Conservation (phyloP, 495 filamentous ascomycete species). For the Penicillium parvum region DNA sequence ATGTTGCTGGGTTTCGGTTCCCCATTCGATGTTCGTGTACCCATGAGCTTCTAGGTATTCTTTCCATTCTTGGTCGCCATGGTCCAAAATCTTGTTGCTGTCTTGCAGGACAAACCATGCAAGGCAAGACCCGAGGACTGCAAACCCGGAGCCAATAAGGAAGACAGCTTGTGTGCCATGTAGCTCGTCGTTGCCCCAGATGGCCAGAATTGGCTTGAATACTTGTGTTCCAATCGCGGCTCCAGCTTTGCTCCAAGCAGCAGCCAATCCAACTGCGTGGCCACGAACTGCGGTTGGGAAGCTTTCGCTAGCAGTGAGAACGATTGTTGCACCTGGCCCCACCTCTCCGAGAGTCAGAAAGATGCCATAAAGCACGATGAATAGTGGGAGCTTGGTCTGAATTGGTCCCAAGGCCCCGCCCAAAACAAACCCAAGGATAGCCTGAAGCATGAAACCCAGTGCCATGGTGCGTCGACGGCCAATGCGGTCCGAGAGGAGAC, state of each 20-base stretch:
- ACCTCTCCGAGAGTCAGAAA: slow-evolving; percentile 73
- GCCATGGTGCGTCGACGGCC: slow-evolving; percentile 65
- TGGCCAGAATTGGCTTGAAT: slow-evolving; percentile 42
- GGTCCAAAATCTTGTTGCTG: slow-evolving; percentile 19
- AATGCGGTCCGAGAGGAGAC: slow-evolving; percentile 59
- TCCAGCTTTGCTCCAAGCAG: slow-evolving; percentile 72
- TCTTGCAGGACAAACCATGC: slow-evolving; percentile 29
- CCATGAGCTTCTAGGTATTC: slow-evolving; percentile 21
- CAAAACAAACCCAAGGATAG: slow-evolving; percentile 68
- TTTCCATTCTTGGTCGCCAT: slow-evolving; percentile 26
- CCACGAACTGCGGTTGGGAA: slow-evolving; percentile 73
- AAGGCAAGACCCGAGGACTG: slow-evolving; percentile 17
- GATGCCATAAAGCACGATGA: slow-evolving; percentile 64
- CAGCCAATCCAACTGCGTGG: slow-evolving; percentile 77
- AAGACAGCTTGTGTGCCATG: slow-evolving; percentile 27
- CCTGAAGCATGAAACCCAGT: slow-evolving; percentile 56
- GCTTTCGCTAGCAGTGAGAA: slow-evolving; percentile 52
- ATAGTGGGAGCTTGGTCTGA: slow-evolving; percentile 56
- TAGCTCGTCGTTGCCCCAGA: slow-evolving; percentile 20
- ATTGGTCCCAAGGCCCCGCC: slow-evolving; percentile 56
- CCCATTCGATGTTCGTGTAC: slow-evolving; percentile 24
- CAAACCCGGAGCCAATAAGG: slow-evolving; percentile 27
- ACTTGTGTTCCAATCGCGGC: slow-evolving; percentile 77
- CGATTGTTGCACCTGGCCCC: slow-evolving; percentile 79
- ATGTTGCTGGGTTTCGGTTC: slow-evolving; percentile 2